phyloP scores from a whole-genome alignment of 2,329 filamentous ascomycete genomes.

The Periconia macrospinosa region DNA sequence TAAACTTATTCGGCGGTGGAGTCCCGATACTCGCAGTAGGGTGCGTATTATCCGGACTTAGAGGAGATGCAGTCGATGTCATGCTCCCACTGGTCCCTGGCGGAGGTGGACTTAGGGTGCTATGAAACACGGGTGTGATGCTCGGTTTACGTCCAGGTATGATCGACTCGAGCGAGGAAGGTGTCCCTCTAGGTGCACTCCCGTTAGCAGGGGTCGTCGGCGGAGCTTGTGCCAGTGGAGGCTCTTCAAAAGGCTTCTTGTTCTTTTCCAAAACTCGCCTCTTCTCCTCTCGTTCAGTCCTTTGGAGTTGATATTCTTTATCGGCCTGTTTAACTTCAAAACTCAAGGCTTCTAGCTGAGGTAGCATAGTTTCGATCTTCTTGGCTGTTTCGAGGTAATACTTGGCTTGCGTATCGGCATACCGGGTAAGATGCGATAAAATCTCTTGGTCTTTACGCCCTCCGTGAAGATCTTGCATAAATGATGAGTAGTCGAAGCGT shows the following conservation, averaged over 20 bases:
- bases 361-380: conserved; percentile 82
- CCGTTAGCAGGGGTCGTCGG: conserved; percentile 28
- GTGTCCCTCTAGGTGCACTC: conserved; percentile 20
- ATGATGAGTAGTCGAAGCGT: conserved; percentile 97
- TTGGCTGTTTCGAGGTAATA: conserved; percentile 81
- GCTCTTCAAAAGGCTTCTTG: conserved; percentile 54
- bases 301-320: conserved; percentile 94
- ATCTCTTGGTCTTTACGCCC: conserved; percentile 99
- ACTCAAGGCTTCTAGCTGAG: conserved; percentile 85
- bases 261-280: conserved; percentile 86
- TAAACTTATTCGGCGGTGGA: conserved; percentile 67
- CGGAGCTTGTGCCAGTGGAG: conserved; percentile 21
- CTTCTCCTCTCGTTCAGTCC: conserved; percentile 95
- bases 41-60: conserved; percentile 33
- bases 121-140: conserved; percentile 38
- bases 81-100: conserved; percentile 18
- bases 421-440: conserved; percentile 89
- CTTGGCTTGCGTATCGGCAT: conserved; percentile 85
- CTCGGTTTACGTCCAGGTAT: conserved; percentile 35
- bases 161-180: conserved; percentile 26
- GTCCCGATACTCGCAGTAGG: conserved; percentile 25
- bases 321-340: conserved; percentile 90
- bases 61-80: conserved; percentile 23
- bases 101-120: conserved; percentile 35
- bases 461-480: conserved; percentile 98